These are phyloP conservation scores for Ophioceras dolichostomum DNA, from an alignment of 2,329 filamentous ascomycete species.

Conservation along the genomic window DNA sequence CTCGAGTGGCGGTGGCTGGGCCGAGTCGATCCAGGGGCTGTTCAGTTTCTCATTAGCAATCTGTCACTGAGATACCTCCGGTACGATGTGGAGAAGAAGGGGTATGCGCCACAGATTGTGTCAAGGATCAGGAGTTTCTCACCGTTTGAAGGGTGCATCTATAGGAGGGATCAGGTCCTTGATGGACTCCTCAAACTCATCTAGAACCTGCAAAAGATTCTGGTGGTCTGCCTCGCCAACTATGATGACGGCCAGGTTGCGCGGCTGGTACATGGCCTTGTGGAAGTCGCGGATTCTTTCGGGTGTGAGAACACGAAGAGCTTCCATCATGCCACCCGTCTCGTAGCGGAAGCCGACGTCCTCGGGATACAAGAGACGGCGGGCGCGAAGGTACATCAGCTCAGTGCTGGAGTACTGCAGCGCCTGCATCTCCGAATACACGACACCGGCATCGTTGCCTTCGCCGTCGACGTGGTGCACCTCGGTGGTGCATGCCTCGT, in stretches of 20 bases:
- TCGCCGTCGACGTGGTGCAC: constrained; percentile 91
- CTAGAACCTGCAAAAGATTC: constrained; percentile 67
- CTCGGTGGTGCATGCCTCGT: constrained; percentile 87
- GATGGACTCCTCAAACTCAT: constrained; percentile 81
- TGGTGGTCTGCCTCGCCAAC: constrained; percentile 84
- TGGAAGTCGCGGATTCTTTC: constrained; percentile 93
- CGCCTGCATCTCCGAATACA: constrained; percentile 98
- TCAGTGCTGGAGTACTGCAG: constrained; percentile 76
- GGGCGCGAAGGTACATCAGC: constrained; percentile 76
- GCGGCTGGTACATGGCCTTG: constrained; percentile 93
- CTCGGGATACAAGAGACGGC: constrained; percentile 74
- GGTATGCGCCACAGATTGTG: too few relatives aligned
- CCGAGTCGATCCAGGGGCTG: constrained; percentile 80
- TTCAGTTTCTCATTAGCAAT: not conserved
- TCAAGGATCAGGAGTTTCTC: constrained; percentile 8
- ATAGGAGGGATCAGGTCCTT: constrained; percentile 67
- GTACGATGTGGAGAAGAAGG: too few relatives aligned
- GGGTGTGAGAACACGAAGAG: constrained; percentile 71
- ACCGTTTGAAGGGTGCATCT: constrained; percentile 62
- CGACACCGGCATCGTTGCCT: constrained; percentile 90
- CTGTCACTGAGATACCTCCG: too few relatives aligned
- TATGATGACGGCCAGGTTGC: constrained; percentile 82
- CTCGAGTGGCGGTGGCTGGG: constrained; percentile 59
- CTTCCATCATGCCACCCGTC: constrained; percentile 95
- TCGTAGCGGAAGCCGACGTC: constrained; percentile 91